Evolutionary conservation across 2,329 filamentous ascomycete species (phyloP), one percentile per base, ranked within the genome.

Genomic region (Chaetomium sp.): DNA sequence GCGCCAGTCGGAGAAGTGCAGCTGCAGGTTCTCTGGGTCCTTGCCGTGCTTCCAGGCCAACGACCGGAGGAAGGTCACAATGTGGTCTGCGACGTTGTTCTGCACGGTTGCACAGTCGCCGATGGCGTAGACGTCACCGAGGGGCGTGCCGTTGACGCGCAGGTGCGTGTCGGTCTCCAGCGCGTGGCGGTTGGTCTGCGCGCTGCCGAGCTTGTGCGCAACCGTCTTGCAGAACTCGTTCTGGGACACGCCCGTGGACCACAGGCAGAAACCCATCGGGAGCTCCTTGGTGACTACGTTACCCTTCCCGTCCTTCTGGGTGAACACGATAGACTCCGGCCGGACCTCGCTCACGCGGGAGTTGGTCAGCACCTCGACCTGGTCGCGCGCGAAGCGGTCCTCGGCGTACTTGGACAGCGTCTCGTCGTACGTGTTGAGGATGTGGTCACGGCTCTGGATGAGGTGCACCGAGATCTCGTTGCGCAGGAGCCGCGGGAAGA

Each of bases 401-500:
- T 99, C 94, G 19, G 94, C 92, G 68, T 95, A 99, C 68, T 85
- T 85, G 9, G 91, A 96, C 1, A 99, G 79, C 0, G 90, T 87
- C 73, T 99, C 94, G 62, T 99, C 94, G 68, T 99, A 99, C 0
- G 94, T 99, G 74, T 99, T 99, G 35, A 99, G 78, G 61, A 99
- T 99, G 65, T 99, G 94, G 42, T 88, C 86, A 57, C 94, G 84
- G 66, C 90, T 95, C 69, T 99, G 94, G 59, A 99, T 96, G 47
- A 99, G 79, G 68, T 99, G 95, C 1, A 99, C 92, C 0, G 94
- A 97, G 49, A 99, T 95, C 70, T 99, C 91, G 68, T 97, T 97
- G 59, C 94, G 85, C n/a, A 99, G 74, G 35, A 99, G 83, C 60
- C 85, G 86, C 2, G 94, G 94, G 71, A 96, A 99, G 64, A 88